Evolutionary conservation across 176 grass and related monocot species (phyloP).

Genomic region (Aegilops umbellulata): DNA sequence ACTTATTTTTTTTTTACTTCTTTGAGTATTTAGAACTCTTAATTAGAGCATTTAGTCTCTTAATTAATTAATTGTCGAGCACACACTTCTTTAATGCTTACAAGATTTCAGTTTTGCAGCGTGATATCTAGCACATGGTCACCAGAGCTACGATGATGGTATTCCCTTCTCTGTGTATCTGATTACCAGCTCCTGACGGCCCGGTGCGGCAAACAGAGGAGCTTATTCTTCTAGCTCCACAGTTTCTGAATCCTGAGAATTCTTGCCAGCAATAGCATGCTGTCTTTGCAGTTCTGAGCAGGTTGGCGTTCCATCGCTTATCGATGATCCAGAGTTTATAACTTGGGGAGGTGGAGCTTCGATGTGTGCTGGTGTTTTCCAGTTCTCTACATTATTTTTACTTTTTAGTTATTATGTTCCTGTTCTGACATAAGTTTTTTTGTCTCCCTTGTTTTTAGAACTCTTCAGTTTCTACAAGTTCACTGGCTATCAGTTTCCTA

Average conservation of each 20-base stretch:
- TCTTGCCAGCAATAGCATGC: neutral
- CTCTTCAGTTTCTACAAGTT: slow-evolving; percentile 87
- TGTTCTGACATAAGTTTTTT: neutral
- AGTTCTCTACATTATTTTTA: neutral
- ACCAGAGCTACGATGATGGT: slow-evolving; percentile 87
- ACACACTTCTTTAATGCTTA: neutral
- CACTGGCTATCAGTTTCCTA: slow-evolving; percentile 72
- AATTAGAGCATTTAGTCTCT: too few relatives aligned
- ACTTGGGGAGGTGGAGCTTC: slow-evolving; percentile 80
- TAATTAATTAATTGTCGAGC: too few relatives aligned
- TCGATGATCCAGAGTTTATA: slow-evolving; percentile 87
- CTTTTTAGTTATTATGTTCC: neutral
- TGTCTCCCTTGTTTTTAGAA: slow-evolving; percentile 25
- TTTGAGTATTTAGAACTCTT: too few relatives aligned
- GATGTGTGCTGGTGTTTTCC: slow-evolving; percentile 34
- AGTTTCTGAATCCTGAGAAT: slow-evolving; percentile 27
- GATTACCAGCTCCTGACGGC: slow-evolving; percentile 62
- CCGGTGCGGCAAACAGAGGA: slow-evolving; percentile 89
- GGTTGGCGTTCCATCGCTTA: slow-evolving; percentile 84
- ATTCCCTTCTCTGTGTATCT: slow-evolving; percentile 65
- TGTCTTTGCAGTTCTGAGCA: neutral
- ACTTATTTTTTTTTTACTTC: too few relatives aligned
- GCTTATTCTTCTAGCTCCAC: slow-evolving; percentile 81
- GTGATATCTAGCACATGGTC: slow-evolving; percentile 73
- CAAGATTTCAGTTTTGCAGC: neutral